Evolutionary conservation across 169 alveolate genomes (phyloP).

Genomic region (Cryptosporidium ryanae): DNA sequence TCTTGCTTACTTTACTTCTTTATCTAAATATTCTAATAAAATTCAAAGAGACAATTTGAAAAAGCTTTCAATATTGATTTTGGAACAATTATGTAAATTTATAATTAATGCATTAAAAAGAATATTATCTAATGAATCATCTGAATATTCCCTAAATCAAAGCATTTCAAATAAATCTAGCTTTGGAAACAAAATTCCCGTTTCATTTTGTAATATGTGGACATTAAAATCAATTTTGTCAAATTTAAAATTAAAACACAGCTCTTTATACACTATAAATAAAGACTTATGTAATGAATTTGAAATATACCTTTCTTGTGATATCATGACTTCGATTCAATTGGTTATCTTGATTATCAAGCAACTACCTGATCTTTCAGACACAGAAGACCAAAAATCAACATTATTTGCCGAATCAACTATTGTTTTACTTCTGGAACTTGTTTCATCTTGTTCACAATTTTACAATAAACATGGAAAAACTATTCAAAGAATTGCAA

Average conservation of each 20-base stretch:
- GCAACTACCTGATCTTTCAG: conserved; percentile 28
- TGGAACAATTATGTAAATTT: conserved; percentile 22
- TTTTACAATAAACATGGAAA: conserved; percentile 40
- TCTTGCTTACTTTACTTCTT: conserved; percentile 17
- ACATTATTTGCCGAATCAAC: conserved; percentile 5
- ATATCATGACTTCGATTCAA: conserved; percentile 12
- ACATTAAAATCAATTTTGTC: background rate
- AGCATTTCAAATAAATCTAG: background rate
- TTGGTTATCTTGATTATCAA: conserved; percentile 27
- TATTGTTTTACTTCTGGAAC: conserved; percentile 13
- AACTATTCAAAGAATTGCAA: conserved; percentile 40
- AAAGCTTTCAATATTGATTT: background rate
- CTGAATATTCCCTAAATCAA: background rate
- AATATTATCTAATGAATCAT: background rate
- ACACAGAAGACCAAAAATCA: background rate
- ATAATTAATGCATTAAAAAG: conserved; percentile 1
- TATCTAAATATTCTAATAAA: conserved; percentile 26
- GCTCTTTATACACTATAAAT: background rate
- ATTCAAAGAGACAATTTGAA: background rate
- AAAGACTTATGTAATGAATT: conserved; percentile 11
- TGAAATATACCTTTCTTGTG: conserved; percentile 37
- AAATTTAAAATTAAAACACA: background rate
- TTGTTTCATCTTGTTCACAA: conserved; percentile 48
- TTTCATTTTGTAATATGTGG: conserved; percentile 15
- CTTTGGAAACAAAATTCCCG: background rate